Evolutionary conservation across 2,329 filamentous ascomycete species (phyloP), one percentile per base, ranked within the genome.

Genomic region (Neocucurbitaria cava): DNA sequence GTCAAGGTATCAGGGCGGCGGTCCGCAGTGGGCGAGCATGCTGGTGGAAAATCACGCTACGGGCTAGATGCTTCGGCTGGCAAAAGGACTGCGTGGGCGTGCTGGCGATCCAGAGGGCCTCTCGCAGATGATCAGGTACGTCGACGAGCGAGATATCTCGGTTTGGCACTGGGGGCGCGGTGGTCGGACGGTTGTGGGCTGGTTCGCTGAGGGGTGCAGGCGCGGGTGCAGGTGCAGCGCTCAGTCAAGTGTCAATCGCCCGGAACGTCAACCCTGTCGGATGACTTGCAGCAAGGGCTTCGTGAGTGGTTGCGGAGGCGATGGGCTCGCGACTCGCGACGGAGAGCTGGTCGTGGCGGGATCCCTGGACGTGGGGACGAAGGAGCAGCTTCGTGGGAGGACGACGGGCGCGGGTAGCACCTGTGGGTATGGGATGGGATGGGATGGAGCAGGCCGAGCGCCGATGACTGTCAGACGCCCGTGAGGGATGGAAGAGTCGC

Each of bases 291-390:
- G 54, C 30, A 33, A 20, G 51, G 48, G 35, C 45, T 33, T 52
- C 33, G 43, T 6, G 33, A 38, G 49, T 46, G 44, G 49, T 21
- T 18, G 49, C 48, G 45, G 43, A 49, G 49, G 46, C 38, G n/a
- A n/a, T n/a, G n/a, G n/a, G n/a, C n/a, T n/a, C n/a, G n/a, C n/a
- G 43, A 49, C 38, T 38, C n/a, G 39, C 33, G 50, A 46, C 11
- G 15, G n/a, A 10, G 26, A 33, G 40, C 38, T 36, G 38, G 52
- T 56, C 17, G 54, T 55, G 52, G 51, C 53, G 54, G 38, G 60
- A 51, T 57, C 50, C 60, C 55, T 63, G 50, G 48, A 43, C 56
- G 61, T 64, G 61, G 61, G 61, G 61, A 61, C 52, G 51, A 54
- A 40, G 52, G 30, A 17, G 36, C n/a, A n/a, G 13, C 18, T 21